Evolutionary conservation across 2,329 filamentous ascomycete species (phyloP).

Genomic region (Trichoderma breve): DNA sequence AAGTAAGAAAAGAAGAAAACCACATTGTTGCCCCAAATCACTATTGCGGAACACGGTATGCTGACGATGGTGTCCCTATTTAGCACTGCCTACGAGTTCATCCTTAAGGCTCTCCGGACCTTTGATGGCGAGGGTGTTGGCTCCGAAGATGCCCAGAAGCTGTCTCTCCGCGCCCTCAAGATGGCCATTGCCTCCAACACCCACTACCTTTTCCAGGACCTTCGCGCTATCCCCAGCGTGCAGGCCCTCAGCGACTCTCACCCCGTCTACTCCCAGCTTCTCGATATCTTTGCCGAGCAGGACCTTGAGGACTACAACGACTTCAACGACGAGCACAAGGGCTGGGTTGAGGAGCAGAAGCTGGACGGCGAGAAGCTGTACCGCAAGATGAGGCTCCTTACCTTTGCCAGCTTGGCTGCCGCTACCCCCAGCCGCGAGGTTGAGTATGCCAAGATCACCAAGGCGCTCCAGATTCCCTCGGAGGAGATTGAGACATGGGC

Average conservation of each 20-base stretch:
- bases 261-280: conserved; percentile 81
- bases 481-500: conserved; percentile 97
- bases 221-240: conserved; percentile 77
- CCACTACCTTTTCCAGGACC: conserved; percentile 73
- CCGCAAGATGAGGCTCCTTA: conserved; percentile 95
- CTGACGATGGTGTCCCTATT: neutral
- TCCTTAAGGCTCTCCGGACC: conserved; percentile 60
- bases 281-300: conserved; percentile 93
- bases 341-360: conserved; percentile 75
- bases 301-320: conserved; percentile 94
- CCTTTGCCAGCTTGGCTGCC: conserved; percentile 84
- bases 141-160: conserved; percentile 58
- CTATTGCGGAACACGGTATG: neutral
- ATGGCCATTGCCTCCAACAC: conserved; percentile 52
- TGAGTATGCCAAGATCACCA: conserved; percentile 80
- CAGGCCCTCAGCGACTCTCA: conserved; percentile 85
- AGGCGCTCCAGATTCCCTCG: conserved; percentile 75
- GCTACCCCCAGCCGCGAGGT: conserved; percentile 81
- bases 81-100: conserved; percentile 65
- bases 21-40: neutral
- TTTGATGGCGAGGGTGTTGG: conserved; percentile 57
- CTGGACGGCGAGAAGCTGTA: conserved; percentile 72
- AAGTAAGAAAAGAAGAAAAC: conserved; percentile 53
- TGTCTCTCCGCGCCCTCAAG: conserved; percentile 58
- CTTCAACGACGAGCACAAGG: conserved; percentile 87